Base-by-base conservation (phyloP, 208 protist genomes). In the Trypanosoma platydactyli region DNA sequence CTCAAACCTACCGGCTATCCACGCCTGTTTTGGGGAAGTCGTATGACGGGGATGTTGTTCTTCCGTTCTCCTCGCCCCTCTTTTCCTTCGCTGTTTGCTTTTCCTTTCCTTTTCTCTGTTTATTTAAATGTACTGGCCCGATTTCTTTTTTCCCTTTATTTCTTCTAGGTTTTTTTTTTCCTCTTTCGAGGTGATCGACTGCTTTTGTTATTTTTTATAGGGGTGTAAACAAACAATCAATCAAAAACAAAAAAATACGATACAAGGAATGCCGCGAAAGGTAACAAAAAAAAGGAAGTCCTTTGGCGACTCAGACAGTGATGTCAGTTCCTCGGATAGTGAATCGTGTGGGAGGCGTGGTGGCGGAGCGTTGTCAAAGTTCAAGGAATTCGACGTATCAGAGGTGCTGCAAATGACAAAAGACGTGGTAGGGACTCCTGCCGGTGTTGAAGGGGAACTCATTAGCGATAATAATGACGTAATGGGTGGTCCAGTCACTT, bases 331-430 rank as follows among this genome's bases (percentile, higher is more conserved):
- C 50, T 70, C 58, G 15, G 44, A 18, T 7, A 64, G 76, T 41
- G 73, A 71, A 22, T 38, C 33, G 5, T 35, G 60, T 16, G 44
- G 65, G n/a, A 82, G 56, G 33, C 29, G 49, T 45, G 48, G 40
- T 22, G 38, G 49, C 25, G 42, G 44, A 20, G 50, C 42, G 12
- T 18, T 64, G 4, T 57, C 64, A 3, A 79, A 83, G 58, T 71
- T 79, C 45, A 69, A 81, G 25, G 80, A 85, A 48, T 69, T 82
- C 46, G 73, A 76, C 54, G 54, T 80, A 5, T 35, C 57, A 3
- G 70, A 75, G 46, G 70, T 71, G 27, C 56, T 71, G 22, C 52
- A 61, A 40, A 71, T 56, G 57, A 16, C 41, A 18, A 22, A 64
- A 3, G 61, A 64, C 41, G 50, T 33, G 7, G 4, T 18, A 12